Percentiles rank a stretch among this genome's conserved stretches.
phyloP scores from a whole-genome alignment of 2,329 filamentous ascomycete genomes.

The Colletotrichum sp. region DNA sequence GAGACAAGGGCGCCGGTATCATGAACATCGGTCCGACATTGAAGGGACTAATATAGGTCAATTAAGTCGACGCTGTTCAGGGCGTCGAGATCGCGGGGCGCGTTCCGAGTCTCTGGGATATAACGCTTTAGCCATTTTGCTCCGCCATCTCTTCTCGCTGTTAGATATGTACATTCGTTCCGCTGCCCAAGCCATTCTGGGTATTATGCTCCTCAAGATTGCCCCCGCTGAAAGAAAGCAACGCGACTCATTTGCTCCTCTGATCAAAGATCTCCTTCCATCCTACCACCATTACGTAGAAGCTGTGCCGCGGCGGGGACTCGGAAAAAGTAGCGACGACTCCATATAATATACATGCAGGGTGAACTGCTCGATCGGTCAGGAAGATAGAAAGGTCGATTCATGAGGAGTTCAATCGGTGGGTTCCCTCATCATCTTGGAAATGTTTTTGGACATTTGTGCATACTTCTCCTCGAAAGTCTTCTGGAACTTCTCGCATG shows the following conservation, averaged over 20 bases:
- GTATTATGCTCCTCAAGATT: constrained; percentile 13
- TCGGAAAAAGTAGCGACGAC: neutral
- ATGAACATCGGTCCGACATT: neutral
- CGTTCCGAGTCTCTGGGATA: neutral
- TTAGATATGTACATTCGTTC: neutral
- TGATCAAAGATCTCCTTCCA: neutral
- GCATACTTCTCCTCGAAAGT: constrained; percentile 64
- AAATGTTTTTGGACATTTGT: constrained; percentile 64
- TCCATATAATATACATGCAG: neutral
- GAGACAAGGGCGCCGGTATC: neutral
- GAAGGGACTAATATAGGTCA: neutral
- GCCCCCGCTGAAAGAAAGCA: neutral
- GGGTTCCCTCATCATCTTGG: constrained; percentile 55
- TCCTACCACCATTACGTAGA: neutral
- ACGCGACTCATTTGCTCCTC: neutral
- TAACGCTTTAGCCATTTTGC: neutral
- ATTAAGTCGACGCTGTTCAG: neutral
- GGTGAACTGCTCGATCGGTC: neutral
- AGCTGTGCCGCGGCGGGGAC: neutral
- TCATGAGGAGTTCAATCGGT: constrained; percentile 23
- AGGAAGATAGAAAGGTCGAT: neutral
- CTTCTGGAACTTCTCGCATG: constrained; percentile 63
- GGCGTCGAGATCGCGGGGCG: neutral
- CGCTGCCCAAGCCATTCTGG: constrained; percentile 6
- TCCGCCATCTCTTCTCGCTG: neutral